A percentile compares a stretch with the other conserved stretches of the same genome.
These are phyloP conservation scores for Fusarium robinianum DNA, from an alignment of 2,329 filamentous ascomycete genomes.

Conservation along the genomic window DNA sequence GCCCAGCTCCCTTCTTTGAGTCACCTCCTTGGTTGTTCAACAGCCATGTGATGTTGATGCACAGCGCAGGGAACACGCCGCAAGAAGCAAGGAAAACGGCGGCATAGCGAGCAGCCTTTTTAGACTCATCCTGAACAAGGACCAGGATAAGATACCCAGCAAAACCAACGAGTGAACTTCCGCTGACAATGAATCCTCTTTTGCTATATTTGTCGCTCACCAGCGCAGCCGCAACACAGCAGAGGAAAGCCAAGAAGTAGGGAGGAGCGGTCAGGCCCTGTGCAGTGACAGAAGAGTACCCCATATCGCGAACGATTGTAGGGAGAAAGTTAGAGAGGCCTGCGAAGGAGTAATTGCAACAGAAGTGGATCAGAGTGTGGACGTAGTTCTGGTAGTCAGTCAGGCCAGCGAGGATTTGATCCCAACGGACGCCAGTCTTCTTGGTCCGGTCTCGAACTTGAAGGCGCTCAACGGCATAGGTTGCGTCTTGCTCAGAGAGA, in stretches of 20 bases:
- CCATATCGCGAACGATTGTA: constrained; percentile 17
- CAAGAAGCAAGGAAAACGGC: constrained; percentile 13
- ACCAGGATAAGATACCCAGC: constrained; percentile 8
- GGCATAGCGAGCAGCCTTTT: constrained; percentile 6
- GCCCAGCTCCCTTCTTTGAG: constrained; percentile 19
- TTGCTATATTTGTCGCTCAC: constrained; percentile 14
- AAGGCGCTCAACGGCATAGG: constrained; percentile 12
- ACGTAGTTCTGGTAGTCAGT: constrained; percentile 17
- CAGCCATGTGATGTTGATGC: constrained; percentile 20
- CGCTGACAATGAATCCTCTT: constrained; percentile 13
- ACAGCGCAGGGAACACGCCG: constrained; percentile 18
- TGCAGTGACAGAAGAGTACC: constrained; percentile 14
- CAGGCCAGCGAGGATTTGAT: constrained; percentile 13
- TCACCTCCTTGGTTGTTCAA: constrained; percentile 22
- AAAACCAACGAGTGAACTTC: neutral
- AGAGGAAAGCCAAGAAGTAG: constrained; percentile 15
- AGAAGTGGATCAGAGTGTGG: constrained; percentile 18
- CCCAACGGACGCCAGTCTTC: constrained; percentile 14
- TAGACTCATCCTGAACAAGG: constrained; percentile 8
- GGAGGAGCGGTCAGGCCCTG: constrained; percentile 17
- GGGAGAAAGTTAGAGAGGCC: constrained; percentile 22
- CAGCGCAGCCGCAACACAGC: constrained; percentile 11
- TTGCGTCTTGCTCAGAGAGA: constrained; percentile 10
- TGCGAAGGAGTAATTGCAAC: constrained; percentile 22
- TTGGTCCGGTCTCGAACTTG: constrained; percentile 13